Evolutionary conservation across 192 early-diverging fungal species (phyloP), one percentile per base, ranked within the genome.

Genomic region (Chytriomyces sp.): DNA sequence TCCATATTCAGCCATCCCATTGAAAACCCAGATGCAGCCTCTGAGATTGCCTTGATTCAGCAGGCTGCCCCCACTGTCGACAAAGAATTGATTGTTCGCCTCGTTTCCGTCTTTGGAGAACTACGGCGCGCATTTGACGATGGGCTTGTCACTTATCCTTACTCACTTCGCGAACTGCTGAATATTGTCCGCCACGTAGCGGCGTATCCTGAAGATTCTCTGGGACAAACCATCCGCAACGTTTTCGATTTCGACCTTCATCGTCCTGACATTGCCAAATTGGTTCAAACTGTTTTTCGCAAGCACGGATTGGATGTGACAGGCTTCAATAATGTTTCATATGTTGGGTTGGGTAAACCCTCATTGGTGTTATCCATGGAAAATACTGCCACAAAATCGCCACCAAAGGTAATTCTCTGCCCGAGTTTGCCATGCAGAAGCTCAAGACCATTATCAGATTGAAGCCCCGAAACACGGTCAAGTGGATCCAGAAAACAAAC

Each of bases 161-260:
- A 92, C 76, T 93, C 92, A 12, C 85, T 90, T 22, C 85, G 92
- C 61, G 92, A 93, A 70, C 72, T 93, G 30, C 86, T 93, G 19
- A 91, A 92, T 60, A 82, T 93, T 64, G 91, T 91, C n/a, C 77
- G 82, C 54, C 91, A 93, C 71, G 81, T 91, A 83, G 82, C 90
- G 73, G 75, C 73, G 36, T 93, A 87, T 63, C 89, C 90, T 33
- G 82, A 88, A 31, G 91, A 93, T 59, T 82, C 84, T 25, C 81
- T 93, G 38, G 86, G 87, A 30, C 81, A 84, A 36, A 84, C 88
- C 26, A 72, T 93, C 5, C 86, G 89, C 56, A 93, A 93, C 66
- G 90, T 93, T 0, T 91, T 93, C 75, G 92, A 93, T 72, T 92
- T 92, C 74, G 92, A 93, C 78, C 84, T 79, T 5, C 77, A 82